phyloP scores from a whole-genome alignment of 2,329 filamentous ascomycete species.

The Lizonia empirigonia region DNA sequence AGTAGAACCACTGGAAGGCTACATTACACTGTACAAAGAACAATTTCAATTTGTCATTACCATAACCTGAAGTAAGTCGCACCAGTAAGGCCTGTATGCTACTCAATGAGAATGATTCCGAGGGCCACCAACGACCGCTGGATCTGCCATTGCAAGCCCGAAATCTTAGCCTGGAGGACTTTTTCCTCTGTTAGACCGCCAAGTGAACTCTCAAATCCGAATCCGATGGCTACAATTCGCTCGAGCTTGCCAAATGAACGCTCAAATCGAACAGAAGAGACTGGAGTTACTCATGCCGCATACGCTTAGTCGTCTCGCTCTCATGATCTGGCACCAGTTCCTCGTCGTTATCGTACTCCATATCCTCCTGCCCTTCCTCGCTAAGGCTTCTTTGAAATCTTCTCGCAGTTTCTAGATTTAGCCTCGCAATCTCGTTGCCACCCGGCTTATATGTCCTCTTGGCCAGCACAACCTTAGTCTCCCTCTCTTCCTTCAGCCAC shows the following conservation, averaged over 20 bases:
- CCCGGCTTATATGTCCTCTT: slow-evolving; percentile 32
- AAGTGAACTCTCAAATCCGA: background rate
- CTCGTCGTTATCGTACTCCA: slow-evolving; percentile 17
- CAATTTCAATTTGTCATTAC: slow-evolving; percentile 26
- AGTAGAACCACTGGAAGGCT: background rate
- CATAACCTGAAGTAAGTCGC: slow-evolving; percentile 1
- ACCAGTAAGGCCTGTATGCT: background rate
- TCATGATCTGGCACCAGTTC: background rate
- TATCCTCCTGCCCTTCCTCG: slow-evolving; percentile 13
- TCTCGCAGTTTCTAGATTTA: slow-evolving; percentile 29
- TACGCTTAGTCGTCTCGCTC: slow-evolving; percentile 4
- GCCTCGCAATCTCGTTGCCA: slow-evolving; percentile 37
- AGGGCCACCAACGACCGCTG: background rate
- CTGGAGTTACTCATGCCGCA: slow-evolving; percentile 9
- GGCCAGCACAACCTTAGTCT: background rate
- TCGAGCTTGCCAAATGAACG: background rate
- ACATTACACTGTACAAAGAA: slow-evolving; percentile 34
- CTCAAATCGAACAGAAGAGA: background rate
- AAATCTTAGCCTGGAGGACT: background rate
- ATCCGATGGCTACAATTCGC: background rate
- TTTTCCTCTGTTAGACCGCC: background rate
- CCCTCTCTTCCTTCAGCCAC: slow-evolving; percentile 39
- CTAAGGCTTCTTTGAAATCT: slow-evolving; percentile 16
- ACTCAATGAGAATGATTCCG: too few species aligned
- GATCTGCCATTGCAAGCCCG: background rate